Percentiles rank a stretch among this genome's conserved stretches.
These are phyloP conservation scores for Millerago galiae DNA, from an alignment of 805 yeast genomes.

Conservation along the genomic window DNA sequence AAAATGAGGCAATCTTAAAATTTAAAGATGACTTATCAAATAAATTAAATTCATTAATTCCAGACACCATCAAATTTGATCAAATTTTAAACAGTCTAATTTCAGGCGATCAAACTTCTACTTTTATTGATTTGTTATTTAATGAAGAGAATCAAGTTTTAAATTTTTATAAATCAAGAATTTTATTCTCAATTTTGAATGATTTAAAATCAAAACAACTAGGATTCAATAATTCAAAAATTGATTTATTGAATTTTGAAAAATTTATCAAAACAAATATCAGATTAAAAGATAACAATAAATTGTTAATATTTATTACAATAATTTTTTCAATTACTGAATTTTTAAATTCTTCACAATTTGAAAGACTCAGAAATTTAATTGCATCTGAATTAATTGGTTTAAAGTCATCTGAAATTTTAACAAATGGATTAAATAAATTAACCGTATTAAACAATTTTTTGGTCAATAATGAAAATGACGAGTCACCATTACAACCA, in stretches of 20 bases:
- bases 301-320: conserved; percentile 23
- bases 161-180: conserved; percentile 30
- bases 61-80: neutral
- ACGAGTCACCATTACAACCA: conserved; percentile 43
- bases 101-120: neutral
- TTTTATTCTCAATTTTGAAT: conserved; percentile 28
- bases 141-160: conserved; percentile 3
- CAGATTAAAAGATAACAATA: conserved; percentile 28
- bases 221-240: neutral
- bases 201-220: conserved; percentile 22
- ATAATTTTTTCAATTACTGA: conserved; percentile 30
- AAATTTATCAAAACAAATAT: conserved; percentile 28
- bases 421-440: conserved; percentile 37
- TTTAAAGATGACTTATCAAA: neutral
- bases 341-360: conserved; percentile 29
- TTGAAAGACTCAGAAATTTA: conserved; percentile 50
- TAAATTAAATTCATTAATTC: too few relatives aligned
- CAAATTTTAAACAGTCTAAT: neutral
- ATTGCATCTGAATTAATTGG: conserved; percentile 65
- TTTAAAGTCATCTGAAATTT: conserved; percentile 35
- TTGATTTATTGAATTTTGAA: conserved; percentile 17
- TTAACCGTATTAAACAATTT: conserved; percentile 41
- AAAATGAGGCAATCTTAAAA: neutral
- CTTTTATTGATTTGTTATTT: conserved; percentile 3
- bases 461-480: conserved; percentile 25